phyloP scores from a whole-genome alignment of 148 eudicot genomes.

The Vaccinium macrocarpon region DNA sequence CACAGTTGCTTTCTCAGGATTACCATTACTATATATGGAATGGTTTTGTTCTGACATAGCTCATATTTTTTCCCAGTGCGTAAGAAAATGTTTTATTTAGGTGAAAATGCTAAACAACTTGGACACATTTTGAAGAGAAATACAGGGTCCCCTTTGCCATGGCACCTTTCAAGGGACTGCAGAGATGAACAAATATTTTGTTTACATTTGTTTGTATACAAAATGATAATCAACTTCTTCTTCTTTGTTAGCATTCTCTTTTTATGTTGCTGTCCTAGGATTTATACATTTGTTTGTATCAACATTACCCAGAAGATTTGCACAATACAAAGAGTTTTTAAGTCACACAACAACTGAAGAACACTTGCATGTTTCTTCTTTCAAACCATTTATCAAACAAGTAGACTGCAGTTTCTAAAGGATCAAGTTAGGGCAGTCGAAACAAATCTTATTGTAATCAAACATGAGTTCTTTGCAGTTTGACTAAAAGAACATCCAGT shows the following conservation, averaged over 20 bases:
- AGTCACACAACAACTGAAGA: background rate
- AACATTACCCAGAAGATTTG: constrained; percentile 5
- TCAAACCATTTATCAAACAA: constrained; percentile 9
- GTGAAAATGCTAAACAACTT: background rate
- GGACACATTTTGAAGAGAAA: background rate
- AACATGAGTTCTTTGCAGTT: background rate
- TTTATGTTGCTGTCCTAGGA: background rate
- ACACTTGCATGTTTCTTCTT: background rate
- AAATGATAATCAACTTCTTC: background rate
- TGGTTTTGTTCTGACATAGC: background rate
- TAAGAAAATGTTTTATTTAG: background rate
- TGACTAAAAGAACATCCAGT: background rate
- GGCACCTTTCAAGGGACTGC: background rate
- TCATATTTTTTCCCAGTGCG: background rate
- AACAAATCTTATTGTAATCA: background rate
- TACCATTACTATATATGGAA: constrained; percentile 11
- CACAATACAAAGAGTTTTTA: background rate
- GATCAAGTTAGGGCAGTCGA: background rate
- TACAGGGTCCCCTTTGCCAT: background rate
- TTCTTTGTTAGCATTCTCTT: background rate
- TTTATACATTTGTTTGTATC: background rate
- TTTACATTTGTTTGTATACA: background rate
- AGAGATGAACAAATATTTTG: background rate
- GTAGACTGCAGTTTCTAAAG: constrained; percentile 7
- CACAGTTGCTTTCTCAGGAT: constrained; percentile 28